Base-by-base conservation (phyloP, 2,329 filamentous ascomycete species). In the Alternaria arbusti region DNA sequence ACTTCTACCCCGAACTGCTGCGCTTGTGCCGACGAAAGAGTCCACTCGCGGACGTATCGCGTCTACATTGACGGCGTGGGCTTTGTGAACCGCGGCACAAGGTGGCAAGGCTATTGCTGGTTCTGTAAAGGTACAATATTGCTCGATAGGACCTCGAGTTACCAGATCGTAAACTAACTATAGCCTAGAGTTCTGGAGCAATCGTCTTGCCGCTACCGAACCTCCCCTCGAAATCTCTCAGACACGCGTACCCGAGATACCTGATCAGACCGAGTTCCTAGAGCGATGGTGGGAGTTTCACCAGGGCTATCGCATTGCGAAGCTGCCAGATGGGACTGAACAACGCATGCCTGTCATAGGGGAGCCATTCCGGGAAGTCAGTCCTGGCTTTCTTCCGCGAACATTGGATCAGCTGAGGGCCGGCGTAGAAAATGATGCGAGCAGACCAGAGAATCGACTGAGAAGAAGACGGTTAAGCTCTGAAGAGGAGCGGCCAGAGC, bases 81-180 rank as follows among this genome's bases (percentile, higher is more conserved):
- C 10, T 83, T 83, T 46, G 83, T 85, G 6, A 78, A 81, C 36
- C 75, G 83, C 23, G 84, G 83, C 3, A 83, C 80, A 6, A 68
- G 84, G 43, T 85, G 84, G 83, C 82, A 85, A 67, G 74, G 81
- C 59, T 86, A 86, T 62, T 86, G 84, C 66, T 85, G 83, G 83
- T 84, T 82, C 66, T 86, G 84, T 65, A 83, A 83, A 73, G 79
- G 80, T 79, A 23, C 10, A 20, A 17, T 8, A 11, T 8, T 2
- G n/a, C 17, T 3, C 25, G 30, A 5, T 10, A 4, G 2, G 4
- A 28, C 2, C 20, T 11, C 12, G n/a, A n/a, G 5, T 9, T 20
- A 5, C n/a, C 8, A 44, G 20, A n/a, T 23, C 10, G 22, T 13
- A n/a, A 46, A 55, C 47, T 65, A 71, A 54, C 70, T 11, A 30